phyloP scores from a whole-genome alignment of 1,284 basidiomycete species.

The Peniophora sp. region DNA sequence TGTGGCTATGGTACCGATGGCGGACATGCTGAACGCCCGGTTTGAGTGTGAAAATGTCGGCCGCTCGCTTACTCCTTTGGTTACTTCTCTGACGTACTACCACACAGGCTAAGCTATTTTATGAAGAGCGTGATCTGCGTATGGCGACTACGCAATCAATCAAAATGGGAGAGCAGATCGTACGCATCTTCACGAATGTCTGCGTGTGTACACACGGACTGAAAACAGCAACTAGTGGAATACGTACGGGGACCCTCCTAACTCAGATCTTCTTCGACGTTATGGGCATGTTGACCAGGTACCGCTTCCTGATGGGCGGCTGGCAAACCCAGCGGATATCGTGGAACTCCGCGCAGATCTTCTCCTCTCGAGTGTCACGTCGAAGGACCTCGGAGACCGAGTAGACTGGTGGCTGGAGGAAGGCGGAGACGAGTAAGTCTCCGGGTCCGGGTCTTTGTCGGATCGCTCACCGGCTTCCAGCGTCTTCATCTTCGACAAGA shows the following conservation, averaged over 20 bases:
- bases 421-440: slow-evolving; percentile 82
- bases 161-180: slow-evolving; percentile 81
- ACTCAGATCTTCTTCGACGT: slow-evolving; percentile 87
- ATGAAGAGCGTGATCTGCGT: slow-evolving; percentile 63
- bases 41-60: slow-evolving; percentile 79
- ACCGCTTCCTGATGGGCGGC: slow-evolving; percentile 32
- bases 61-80: neutral
- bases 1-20: slow-evolving; percentile 94
- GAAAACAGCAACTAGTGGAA: slow-evolving; percentile 59
- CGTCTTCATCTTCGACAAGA: slow-evolving; percentile 53
- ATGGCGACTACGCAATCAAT: slow-evolving; percentile 83
- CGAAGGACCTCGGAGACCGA: slow-evolving; percentile 33
- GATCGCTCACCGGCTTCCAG: slow-evolving; percentile 24
- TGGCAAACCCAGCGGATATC: slow-evolving; percentile 81
- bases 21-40: slow-evolving; percentile 89
- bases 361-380: slow-evolving; percentile 46
- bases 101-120: slow-evolving; percentile 74
- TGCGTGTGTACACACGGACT: neutral
- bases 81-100: neutral
- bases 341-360: slow-evolving; percentile 80
- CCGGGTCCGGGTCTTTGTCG: slow-evolving; percentile 6
- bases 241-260: slow-evolving; percentile 93
- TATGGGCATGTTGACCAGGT: slow-evolving; percentile 91
- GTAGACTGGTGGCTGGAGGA: slow-evolving; percentile 90
- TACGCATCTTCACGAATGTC: slow-evolving; percentile 28